Evolutionary conservation across 164 flowering plant species (phyloP), one percentile per base, ranked within the genome.

Genomic region (Malania oleifera): DNA sequence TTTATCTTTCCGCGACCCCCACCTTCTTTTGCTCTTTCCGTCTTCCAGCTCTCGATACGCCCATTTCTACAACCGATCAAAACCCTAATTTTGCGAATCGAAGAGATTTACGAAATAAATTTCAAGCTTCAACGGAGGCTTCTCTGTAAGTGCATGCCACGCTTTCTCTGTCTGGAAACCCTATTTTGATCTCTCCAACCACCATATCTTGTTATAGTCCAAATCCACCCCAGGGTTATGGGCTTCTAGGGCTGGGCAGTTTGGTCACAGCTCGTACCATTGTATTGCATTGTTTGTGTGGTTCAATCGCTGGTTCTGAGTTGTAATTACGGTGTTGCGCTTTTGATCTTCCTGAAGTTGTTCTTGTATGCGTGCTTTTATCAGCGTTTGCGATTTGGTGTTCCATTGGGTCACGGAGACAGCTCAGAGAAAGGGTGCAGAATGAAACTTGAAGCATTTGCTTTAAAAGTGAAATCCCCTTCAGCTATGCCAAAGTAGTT

Each of bases 1-100:
- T 75, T 75, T 74, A 65, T 74, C 73, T 77, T 73, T 72, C 71
- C 38, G 41, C 15, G 19, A 54, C 35, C 35, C 9, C 9, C 17
- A 29, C 13, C 52, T 28, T n/a, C 54, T 17, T 22, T 12, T 1
- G 12, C 31, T 17, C 57, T 34, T 61, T 68, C 55, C 59, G 39
- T 41, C 43, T 34, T 28, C 14, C 12, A 25, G 14, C 26, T 26
- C 19, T 39, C 46, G n/a, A 19, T 40, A 8, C 56, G 19, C 54
- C 15, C 20, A 12, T 51, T 12, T 56, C 31, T n/a, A n/a, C n/a
- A n/a, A 31, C 35, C 6, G 54, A 14, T 72, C 52, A 59, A 69
- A 75, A 70, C 76, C 74, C 80, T 73, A 71, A 45, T 47, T 24
- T 52, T 40, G n/a, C 28, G 38, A 29, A 37, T 48, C 51, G 45